Evolutionary conservation across 2,329 filamentous ascomycete species (phyloP).

Genomic region (Scolecobasidium constrictum): DNA sequence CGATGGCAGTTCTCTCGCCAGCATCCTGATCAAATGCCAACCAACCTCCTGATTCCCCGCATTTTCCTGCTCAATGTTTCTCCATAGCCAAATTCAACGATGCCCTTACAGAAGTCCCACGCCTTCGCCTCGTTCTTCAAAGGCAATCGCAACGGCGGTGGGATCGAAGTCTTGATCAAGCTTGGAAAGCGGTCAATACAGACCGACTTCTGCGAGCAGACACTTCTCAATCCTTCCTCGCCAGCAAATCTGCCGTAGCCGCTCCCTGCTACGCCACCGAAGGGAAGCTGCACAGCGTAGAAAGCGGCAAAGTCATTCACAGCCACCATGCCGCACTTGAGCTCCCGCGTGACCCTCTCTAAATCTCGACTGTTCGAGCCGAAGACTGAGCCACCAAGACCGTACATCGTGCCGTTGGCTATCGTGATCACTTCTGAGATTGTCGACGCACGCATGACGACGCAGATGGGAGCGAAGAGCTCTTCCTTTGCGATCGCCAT

Average conservation of each 20-base stretch:
- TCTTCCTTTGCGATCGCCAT: slow-evolving; percentile 89
- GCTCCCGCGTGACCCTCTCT: slow-evolving; percentile 50
- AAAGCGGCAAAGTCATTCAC: slow-evolving; percentile 93
- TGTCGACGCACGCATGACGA: slow-evolving; percentile 65
- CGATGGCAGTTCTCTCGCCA: no score
- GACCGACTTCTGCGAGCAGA: slow-evolving; percentile 83
- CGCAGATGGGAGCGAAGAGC: slow-evolving; percentile 85
- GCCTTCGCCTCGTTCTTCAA: slow-evolving; percentile 35
- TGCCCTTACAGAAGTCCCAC: slow-evolving; percentile 32
- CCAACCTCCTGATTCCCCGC: slow-evolving; percentile 28
- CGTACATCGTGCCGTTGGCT: slow-evolving; percentile 76
- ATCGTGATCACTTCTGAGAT: slow-evolving; percentile 59
- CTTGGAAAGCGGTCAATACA: slow-evolving; percentile 61
- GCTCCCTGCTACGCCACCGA: slow-evolving; percentile 81
- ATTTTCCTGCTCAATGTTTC: slow-evolving; percentile 25
- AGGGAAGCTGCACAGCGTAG: slow-evolving; percentile 90
- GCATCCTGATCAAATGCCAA: slow-evolving; percentile 18
- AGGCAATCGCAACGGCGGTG: slow-evolving; percentile 70
- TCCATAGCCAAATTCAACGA: slow-evolving; percentile 39
- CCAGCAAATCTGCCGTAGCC: slow-evolving; percentile 89
- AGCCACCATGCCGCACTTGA: slow-evolving; percentile 81
- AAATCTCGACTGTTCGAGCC: slow-evolving; percentile 54
- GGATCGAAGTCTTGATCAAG: slow-evolving; percentile 62
- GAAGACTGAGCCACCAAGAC: slow-evolving; percentile 81
- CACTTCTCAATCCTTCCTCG: slow-evolving; percentile 69